Evolutionary conservation across 2,329 filamentous ascomycete genomes (phyloP).

Genomic region (Lasiodiplodia sp.): DNA sequence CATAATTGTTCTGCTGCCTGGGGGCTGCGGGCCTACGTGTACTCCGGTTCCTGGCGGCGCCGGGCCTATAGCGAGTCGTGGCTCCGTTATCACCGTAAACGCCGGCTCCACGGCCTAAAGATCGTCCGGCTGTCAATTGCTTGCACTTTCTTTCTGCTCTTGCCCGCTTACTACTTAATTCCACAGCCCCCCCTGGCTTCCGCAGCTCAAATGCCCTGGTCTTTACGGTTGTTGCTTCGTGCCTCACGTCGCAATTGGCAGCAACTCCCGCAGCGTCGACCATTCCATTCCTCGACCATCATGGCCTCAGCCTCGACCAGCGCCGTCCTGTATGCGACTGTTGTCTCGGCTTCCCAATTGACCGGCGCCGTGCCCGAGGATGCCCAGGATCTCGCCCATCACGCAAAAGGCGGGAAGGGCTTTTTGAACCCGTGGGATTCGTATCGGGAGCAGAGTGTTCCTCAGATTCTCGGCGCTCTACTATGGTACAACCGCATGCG

Average conservation of each 20-base stretch:
- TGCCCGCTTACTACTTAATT: constrained; percentile 11
- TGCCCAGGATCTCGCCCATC: constrained; percentile 57
- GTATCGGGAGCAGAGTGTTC: constrained; percentile 50
- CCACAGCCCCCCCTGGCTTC: constrained; percentile 36
- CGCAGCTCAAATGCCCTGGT: constrained; percentile 38
- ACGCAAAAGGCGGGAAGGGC: constrained; percentile 60
- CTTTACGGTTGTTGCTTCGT: constrained; percentile 20
- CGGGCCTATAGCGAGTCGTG: no score
- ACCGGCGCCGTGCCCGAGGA: constrained; percentile 54
- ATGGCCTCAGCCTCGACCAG: constrained; percentile 41
- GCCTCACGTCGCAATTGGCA: constrained; percentile 19
- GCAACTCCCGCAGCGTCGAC: neutral
- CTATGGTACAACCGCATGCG: constrained; percentile 41
- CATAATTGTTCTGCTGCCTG: no score
- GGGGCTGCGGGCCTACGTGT: no score
- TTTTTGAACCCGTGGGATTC: constrained; percentile 66
- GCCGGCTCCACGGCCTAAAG: constrained; percentile 1
- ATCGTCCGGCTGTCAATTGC: constrained; percentile 13
- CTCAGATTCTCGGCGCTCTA: constrained; percentile 47
- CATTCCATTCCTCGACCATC: constrained; percentile 32
- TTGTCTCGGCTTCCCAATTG: constrained; percentile 47
- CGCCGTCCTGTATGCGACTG: constrained; percentile 49
- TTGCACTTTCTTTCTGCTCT: neutral
- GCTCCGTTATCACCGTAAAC: no score
- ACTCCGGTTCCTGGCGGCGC: no score